Evolutionary conservation across 2,329 filamentous ascomycete genomes (phyloP).

Genomic region (Sporothrix dimorphospora): DNA sequence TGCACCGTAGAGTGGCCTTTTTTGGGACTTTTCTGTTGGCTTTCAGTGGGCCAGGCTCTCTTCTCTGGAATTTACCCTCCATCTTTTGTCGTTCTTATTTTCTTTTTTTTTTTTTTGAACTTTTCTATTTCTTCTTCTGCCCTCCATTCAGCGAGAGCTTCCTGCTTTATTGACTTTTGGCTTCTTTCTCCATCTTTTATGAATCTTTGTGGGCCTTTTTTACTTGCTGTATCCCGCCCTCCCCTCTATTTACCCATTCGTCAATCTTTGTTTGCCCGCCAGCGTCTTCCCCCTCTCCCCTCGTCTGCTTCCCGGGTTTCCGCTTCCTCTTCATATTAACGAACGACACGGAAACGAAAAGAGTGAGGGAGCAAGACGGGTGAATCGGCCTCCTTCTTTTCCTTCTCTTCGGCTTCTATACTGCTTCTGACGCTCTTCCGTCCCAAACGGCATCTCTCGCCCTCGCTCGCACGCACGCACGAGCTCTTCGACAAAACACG

Average conservation of each 20-base stretch:
- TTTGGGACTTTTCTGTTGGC: background rate
- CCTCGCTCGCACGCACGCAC: background rate
- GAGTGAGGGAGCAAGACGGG: background rate
- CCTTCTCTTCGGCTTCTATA: constrained; percentile 10
- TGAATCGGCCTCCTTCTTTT: constrained; percentile 12
- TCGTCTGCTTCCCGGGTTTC: constrained; percentile 7
- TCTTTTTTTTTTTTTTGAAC: constrained; percentile 8
- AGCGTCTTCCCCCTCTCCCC: background rate
- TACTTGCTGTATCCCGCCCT: background rate
- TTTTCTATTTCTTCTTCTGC: constrained; percentile 10
- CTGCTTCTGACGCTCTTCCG: background rate
- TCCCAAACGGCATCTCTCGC: background rate
- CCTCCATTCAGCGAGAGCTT: background rate
- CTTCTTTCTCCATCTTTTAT: background rate
- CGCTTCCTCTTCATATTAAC: constrained; percentile 19
- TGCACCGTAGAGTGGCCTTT: constrained; percentile 9
- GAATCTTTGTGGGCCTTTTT: background rate
- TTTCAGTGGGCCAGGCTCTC: background rate
- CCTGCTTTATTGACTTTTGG: constrained; percentile 10
- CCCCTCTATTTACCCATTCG: background rate
- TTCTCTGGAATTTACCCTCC: constrained; percentile 16
- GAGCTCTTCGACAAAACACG: background rate
- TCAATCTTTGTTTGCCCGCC: constrained; percentile 4
- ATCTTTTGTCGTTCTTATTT: constrained; percentile 1
- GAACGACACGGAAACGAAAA: constrained; percentile 17